Evolutionary conservation across 164 flowering plant species (phyloP).

Genomic region (Sedum album): DNA sequence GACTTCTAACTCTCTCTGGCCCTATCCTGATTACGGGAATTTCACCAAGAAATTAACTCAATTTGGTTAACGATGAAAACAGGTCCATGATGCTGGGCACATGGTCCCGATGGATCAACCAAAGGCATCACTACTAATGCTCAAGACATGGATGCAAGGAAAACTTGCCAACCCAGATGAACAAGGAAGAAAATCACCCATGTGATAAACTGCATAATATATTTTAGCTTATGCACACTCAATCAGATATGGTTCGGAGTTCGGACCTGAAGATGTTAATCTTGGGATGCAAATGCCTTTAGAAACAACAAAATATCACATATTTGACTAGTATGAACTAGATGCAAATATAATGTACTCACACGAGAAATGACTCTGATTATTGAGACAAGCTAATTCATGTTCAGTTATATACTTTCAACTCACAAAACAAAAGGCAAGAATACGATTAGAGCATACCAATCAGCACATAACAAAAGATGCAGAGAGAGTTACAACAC

Average conservation of each 20-base stretch:
- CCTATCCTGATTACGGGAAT: background rate
- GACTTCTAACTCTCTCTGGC: background rate
- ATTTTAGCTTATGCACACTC: background rate
- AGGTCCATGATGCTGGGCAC: slow-evolving; percentile 46
- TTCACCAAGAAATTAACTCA: background rate
- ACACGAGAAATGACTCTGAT: background rate
- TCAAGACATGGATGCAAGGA: slow-evolving; percentile 36
- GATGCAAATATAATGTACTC: background rate
- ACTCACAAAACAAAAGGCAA: background rate
- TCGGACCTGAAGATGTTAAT: too few relatives aligned
- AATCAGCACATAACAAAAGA: too few relatives aligned
- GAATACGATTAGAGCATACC: background rate
- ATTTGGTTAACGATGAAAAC: background rate
- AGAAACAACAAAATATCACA: background rate
- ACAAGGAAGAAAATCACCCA: slow-evolving; percentile 11
- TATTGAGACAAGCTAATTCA: background rate
- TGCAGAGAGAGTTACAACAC: too few relatives aligned
- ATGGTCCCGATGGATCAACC: slow-evolving; percentile 61
- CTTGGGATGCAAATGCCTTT: background rate
- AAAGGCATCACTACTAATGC: slow-evolving; percentile 32
- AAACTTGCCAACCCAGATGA: slow-evolving; percentile 14
- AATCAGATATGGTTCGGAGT: too few relatives aligned
- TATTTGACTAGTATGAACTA: background rate
- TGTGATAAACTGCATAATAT: slow-evolving; percentile 3
- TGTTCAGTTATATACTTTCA: background rate